Percentiles rank a stretch among this genome's conserved stretches.
Evolutionary conservation across 192 early-diverging fungal genomes (phyloP).

Genomic region (Kickxella alabastrina): DNA sequence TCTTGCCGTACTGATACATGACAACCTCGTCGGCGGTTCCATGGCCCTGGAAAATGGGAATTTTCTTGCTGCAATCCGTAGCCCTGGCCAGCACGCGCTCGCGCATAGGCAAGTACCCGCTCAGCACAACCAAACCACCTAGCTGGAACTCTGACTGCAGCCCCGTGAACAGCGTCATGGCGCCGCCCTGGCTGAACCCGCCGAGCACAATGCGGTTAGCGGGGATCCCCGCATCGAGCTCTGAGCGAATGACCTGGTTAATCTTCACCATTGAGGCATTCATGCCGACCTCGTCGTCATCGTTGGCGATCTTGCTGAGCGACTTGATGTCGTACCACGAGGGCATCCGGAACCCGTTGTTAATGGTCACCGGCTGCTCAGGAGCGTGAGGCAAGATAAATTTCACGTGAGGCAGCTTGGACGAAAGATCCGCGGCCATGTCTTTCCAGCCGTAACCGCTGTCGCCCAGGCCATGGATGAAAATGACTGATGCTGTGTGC

Average conservation of each 20-base stretch:
- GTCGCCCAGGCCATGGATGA: slow-evolving; percentile 79
- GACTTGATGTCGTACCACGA: slow-evolving; percentile 85
- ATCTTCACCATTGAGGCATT: slow-evolving; percentile 57
- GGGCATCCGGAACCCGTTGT: slow-evolving; percentile 78
- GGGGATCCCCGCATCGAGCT: slow-evolving; percentile 76
- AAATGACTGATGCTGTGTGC: slow-evolving; percentile 80
- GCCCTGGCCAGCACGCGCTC: slow-evolving; percentile 47
- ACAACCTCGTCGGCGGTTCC: slow-evolving; percentile 77
- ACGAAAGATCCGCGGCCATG: slow-evolving; percentile 24
- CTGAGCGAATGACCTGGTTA: slow-evolving; percentile 59
- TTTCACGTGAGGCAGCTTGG: slow-evolving; percentile 76
- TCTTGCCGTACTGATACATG: slow-evolving; percentile 65
- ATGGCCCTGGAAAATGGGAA: slow-evolving; percentile 83
- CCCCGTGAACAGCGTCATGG: slow-evolving; percentile 66
- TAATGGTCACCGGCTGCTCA: slow-evolving; percentile 65
- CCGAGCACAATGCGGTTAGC: slow-evolving; percentile 83
- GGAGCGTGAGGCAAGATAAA: slow-evolving; percentile 87
- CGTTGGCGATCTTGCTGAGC: slow-evolving; percentile 46
- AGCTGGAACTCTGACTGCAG: slow-evolving; percentile 68
- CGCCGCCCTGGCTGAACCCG: slow-evolving; percentile 93
- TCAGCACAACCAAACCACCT: slow-evolving; percentile 68
- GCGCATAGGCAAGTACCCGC: slow-evolving; percentile 72
- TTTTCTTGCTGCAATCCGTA: slow-evolving; percentile 59
- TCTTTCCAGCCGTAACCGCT: slow-evolving; percentile 56
- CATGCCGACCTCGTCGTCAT: slow-evolving; percentile 74